phyloP scores from a whole-genome alignment of 1,139 yeast genomes.

The Eremothecium coryli region DNA sequence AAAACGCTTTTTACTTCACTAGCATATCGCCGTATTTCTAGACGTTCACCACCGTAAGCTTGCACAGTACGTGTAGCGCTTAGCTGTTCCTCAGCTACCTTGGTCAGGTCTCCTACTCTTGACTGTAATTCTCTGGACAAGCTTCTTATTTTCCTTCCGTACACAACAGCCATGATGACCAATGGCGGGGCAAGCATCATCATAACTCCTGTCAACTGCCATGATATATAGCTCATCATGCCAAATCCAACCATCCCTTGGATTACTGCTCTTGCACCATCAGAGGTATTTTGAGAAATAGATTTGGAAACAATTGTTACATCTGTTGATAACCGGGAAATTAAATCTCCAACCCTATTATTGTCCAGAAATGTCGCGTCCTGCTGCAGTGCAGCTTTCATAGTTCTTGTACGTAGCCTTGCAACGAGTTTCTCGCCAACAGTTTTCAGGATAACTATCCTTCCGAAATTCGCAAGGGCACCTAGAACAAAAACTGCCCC shows the following conservation, averaged over 20 bases:
- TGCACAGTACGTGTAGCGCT: slow-evolving; percentile 83
- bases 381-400: slow-evolving; percentile 69
- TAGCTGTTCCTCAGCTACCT: slow-evolving; percentile 89
- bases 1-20: slow-evolving; percentile 67
- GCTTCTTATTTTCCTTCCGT: slow-evolving; percentile 71
- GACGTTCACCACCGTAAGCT: slow-evolving; percentile 75
- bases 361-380: slow-evolving; percentile 88
- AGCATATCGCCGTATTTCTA: slow-evolving; percentile 54
- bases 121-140: slow-evolving; percentile 74
- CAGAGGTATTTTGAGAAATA: slow-evolving; percentile 81
- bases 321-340: slow-evolving; percentile 79
- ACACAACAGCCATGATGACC: slow-evolving; percentile 63
- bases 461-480: slow-evolving; percentile 69
- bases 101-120: slow-evolving; percentile 77
- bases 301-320: slow-evolving; percentile 84
- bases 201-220: slow-evolving; percentile 74
- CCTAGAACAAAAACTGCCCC: slow-evolving; percentile 59
- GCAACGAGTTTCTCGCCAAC: slow-evolving; percentile 87
- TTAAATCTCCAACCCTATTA: slow-evolving; percentile 87
- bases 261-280: slow-evolving; percentile 74
- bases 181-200: slow-evolving; percentile 78
- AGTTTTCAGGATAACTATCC: slow-evolving; percentile 63
- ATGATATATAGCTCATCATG: slow-evolving; percentile 85
- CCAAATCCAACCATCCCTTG: slow-evolving; percentile 76
- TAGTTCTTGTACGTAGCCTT: slow-evolving; percentile 65